Conservation (phyloP, 768 basidiomycete species). For the Panus rudis region DNA sequence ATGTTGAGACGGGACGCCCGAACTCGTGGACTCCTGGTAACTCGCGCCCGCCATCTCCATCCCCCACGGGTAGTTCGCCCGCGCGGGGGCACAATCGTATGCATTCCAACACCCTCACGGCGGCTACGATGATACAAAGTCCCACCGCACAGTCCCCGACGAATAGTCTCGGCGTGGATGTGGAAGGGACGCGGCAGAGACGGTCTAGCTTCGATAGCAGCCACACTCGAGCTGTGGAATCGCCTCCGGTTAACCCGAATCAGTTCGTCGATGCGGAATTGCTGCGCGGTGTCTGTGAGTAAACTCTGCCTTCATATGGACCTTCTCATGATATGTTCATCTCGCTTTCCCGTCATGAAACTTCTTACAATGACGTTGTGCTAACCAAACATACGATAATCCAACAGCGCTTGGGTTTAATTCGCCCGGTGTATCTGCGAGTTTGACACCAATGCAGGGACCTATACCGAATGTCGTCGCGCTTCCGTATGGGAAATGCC, state of each 20-base stretch:
- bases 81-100: background rate
- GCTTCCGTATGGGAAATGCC: slow-evolving; percentile 60
- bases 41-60: background rate
- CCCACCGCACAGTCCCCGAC: background rate
- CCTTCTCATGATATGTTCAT: slow-evolving; percentile 2
- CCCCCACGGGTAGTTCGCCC: background rate
- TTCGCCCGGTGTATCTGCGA: slow-evolving; percentile 44
- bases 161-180: slow-evolving; percentile 1
- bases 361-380: slow-evolving; percentile 32
- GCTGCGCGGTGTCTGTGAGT: slow-evolving; percentile 46
- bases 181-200: background rate
- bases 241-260: slow-evolving; percentile 1
- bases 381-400: background rate
- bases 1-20: slow-evolving; percentile 6
- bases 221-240: background rate
- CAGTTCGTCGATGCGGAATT: slow-evolving; percentile 20
- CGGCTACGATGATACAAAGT: background rate
- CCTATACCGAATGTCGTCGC: slow-evolving; percentile 69
- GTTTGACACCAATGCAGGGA: slow-evolving; percentile 40
- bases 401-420: slow-evolving; percentile 1
- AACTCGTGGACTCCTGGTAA: background rate
- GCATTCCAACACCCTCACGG: background rate
- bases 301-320: background rate
- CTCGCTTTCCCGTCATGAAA: slow-evolving; percentile 49
- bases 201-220: background rate